Conservation (phyloP, 345 rosid genomes). For the Salix arbutifolia region DNA sequence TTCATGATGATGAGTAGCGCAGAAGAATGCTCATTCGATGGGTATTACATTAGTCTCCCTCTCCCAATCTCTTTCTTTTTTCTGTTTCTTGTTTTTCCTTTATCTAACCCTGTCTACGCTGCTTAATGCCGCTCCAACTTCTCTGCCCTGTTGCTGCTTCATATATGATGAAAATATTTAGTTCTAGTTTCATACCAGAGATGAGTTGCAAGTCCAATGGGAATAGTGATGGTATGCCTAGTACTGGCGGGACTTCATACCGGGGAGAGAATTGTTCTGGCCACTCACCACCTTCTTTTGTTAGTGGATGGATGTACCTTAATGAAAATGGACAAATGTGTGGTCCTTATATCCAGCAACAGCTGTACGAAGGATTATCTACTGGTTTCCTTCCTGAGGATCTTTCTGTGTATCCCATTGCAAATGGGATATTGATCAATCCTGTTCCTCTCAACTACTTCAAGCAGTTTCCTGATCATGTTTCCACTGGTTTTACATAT, state of each 20-base stretch:
- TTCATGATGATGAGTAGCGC: slow-evolving; percentile 19
- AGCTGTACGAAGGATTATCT: slow-evolving; percentile 69
- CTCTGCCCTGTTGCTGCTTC: slow-evolving; percentile 33
- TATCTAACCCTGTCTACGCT: not conserved
- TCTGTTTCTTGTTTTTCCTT: not conserved
- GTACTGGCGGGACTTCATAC: slow-evolving; percentile 35
- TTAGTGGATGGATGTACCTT: slow-evolving; percentile 80
- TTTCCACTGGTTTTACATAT: slow-evolving; percentile 73
- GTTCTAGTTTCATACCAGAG: slow-evolving; percentile 38
- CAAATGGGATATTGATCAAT: slow-evolving; percentile 50
- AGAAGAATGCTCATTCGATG: slow-evolving; percentile 28
- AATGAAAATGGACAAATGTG: slow-evolving; percentile 87
- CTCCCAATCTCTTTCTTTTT: not conserved
- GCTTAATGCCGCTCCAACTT: slow-evolving; percentile 17
- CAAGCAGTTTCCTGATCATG: slow-evolving; percentile 83
- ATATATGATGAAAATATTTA: slow-evolving; percentile 34
- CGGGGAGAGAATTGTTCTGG: slow-evolving; percentile 38
- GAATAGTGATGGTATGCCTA: slow-evolving; percentile 39
- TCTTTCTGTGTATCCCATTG: slow-evolving; percentile 76
- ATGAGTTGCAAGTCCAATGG: slow-evolving; percentile 64
- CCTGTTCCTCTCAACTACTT: slow-evolving; percentile 82
- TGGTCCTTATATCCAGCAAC: slow-evolving; percentile 89
- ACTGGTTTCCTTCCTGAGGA: slow-evolving; percentile 83
- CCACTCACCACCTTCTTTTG: slow-evolving; percentile 37
- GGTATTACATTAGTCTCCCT: slow-evolving; percentile 28